Evolutionary conservation across 352 stramenopile genomes (phyloP).

Genomic region (Detonula confervacea): DNA sequence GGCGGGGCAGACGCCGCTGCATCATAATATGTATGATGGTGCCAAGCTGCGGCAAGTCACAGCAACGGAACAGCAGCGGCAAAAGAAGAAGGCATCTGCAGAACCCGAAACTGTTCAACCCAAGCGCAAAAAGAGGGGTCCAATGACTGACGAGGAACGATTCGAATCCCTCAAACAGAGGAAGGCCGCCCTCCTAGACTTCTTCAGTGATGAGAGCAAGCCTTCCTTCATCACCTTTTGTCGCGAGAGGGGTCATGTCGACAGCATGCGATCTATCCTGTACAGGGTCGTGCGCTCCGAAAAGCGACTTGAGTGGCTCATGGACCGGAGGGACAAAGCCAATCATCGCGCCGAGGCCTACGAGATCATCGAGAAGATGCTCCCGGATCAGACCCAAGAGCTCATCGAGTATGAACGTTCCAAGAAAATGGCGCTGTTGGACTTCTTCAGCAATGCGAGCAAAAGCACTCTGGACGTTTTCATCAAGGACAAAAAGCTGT

Average conservation of each 20-base stretch:
- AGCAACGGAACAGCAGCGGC: no score
- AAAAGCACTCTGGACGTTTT: neutral
- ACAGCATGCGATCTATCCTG: neutral
- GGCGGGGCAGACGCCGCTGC: no score
- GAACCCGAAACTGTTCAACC: no score
- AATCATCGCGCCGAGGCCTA: no score
- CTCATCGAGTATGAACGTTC: neutral
- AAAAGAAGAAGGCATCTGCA: no score
- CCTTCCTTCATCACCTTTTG: neutral
- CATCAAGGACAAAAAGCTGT: neutral
- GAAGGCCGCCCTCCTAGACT: neutral
- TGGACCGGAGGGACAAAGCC: neutral
- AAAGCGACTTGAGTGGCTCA: neutral
- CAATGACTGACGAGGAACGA: neutral
- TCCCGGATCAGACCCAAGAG: no score
- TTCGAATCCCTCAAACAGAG: neutral
- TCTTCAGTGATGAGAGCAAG: neutral
- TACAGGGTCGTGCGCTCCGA: neutral
- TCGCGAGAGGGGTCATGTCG: neutral
- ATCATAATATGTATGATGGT: no score
- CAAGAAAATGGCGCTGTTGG: neutral
- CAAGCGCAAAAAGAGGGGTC: no score
- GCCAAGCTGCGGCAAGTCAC: no score
- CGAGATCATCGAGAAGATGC: no score
- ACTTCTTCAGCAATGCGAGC: neutral